Base-by-base conservation (phyloP, 345 rosid species). In the Melaleuca alternifolia region DNA sequence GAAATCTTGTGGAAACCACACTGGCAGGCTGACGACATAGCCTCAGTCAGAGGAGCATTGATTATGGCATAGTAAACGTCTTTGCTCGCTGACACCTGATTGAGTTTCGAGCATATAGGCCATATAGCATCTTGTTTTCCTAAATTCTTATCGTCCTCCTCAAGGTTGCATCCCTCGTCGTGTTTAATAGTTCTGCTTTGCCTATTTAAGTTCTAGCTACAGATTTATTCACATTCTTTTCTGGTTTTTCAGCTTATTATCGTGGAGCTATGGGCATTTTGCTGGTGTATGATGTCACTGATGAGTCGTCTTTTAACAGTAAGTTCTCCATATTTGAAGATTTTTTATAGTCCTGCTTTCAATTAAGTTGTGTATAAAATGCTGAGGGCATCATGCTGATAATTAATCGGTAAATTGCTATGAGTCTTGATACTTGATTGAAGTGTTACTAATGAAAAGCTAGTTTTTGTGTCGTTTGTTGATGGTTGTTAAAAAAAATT, bases 251-350 rank as follows among this genome's bases (percentile, higher is more conserved):
- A 95, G 97, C 96, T 88, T 95, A 95, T 88, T 94, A 94, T 84
- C 97, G 96, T 76, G 97, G 97, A 88, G 97, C 97, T 53, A 95
- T 95, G 97, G 97, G 97, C 61, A 95, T 95, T 87, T 91, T 95
- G 92, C 92, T 95, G 87, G 96, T 95, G 46, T 95, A 95, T 89
- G 96, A 95, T 85, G 97, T 95, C 85, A 95, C 97, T 52, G 97
- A 95, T 83, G 97, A 95, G 89, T 91, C 97, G 83, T 95, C 97
- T 85, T 95, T 95, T 91, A 95, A 94, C 90, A 95, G 97, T 95
- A 91, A 90, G 84, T 79, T 4, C 20, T 44, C 50, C 44, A 44
- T 77, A 14, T 86, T 56, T 52, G 48, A 51, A 24, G 84, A 50
- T 82, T 48, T 82, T 50, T 24, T 37, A 41, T 82, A 18, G 61